phyloP scores from a whole-genome alignment of 2,329 filamentous ascomycete species.

The Biscogniauxia mediterranea region DNA sequence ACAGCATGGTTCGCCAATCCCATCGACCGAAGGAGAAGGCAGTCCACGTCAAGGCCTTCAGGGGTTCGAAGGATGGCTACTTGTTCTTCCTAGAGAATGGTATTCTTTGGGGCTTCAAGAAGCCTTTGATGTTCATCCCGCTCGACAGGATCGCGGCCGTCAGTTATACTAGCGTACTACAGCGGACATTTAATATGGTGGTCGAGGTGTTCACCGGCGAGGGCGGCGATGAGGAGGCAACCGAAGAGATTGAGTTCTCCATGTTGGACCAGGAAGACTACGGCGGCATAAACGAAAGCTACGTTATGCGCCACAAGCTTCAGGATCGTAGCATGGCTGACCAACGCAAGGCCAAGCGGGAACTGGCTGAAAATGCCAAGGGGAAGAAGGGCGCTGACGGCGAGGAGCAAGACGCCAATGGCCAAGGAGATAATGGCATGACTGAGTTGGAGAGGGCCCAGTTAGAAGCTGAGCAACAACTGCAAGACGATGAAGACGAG shows the following conservation, averaged over 20 bases:
- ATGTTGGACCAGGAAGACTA: constrained; percentile 72
- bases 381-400: constrained; percentile 43
- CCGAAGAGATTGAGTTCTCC: constrained; percentile 63
- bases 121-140: constrained; percentile 64
- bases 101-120: constrained; percentile 70
- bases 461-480: constrained; percentile 49
- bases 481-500: constrained; percentile 62
- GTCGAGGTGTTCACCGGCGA: constrained; percentile 54
- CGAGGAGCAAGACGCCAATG: constrained; percentile 41
- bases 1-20: constrained; percentile 54
- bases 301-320: constrained; percentile 58
- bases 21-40: constrained; percentile 61
- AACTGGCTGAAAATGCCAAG: constrained; percentile 58
- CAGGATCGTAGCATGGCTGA: constrained; percentile 70
- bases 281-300: constrained; percentile 59
- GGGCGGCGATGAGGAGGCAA: constrained; percentile 42
- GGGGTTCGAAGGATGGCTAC: constrained; percentile 67
- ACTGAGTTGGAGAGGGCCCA: constrained; percentile 52
- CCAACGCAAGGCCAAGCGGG: constrained; percentile 61
- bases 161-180: constrained; percentile 66
- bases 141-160: constrained; percentile 59
- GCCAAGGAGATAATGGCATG: constrained; percentile 44
- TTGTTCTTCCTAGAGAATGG: constrained; percentile 66
- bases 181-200: constrained; percentile 67
- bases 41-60: constrained; percentile 64